Evolutionary conservation across 768 basidiomycete species (phyloP).

Genomic region (Leccinum broughii): DNA sequence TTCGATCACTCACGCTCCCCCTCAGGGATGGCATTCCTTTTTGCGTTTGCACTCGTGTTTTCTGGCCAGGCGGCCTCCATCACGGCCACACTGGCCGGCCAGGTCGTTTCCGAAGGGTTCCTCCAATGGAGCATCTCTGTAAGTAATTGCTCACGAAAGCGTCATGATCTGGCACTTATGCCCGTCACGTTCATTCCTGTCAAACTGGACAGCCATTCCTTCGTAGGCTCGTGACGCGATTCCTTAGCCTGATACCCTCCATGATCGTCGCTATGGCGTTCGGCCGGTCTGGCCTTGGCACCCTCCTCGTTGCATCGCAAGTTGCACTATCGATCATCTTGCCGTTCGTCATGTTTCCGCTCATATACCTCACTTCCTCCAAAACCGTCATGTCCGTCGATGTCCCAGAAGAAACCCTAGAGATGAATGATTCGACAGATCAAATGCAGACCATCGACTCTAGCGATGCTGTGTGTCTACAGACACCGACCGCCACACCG

Average conservation of each 20-base stretch:
- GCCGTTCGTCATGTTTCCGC: constrained; percentile 46
- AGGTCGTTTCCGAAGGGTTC: constrained; percentile 51
- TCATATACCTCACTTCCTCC: constrained; percentile 41
- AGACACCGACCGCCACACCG: neutral
- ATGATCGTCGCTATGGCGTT: constrained; percentile 44
- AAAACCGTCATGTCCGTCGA: constrained; percentile 32
- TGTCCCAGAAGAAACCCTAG: neutral
- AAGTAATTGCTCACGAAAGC: neutral
- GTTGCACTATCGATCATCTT: constrained; percentile 47
- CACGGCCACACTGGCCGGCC: constrained; percentile 49
- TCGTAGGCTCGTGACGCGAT: constrained; percentile 45
- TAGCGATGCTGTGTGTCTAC: constrained; percentile 16
- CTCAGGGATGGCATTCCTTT: constrained; percentile 38
- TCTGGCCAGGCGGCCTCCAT: constrained; percentile 51
- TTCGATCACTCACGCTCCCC: neutral
- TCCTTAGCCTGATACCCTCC: constrained; percentile 46
- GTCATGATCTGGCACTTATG: neutral
- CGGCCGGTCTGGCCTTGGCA: constrained; percentile 44
- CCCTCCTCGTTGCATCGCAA: constrained; percentile 50
- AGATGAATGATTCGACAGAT: neutral
- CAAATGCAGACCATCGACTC: neutral
- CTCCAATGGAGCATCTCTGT: constrained; percentile 47
- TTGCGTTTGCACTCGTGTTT: constrained; percentile 47
- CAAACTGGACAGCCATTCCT: constrained; percentile 27
- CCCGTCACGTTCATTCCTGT: neutral